Base-by-base conservation (phyloP, 1,284 basidiomycete species). In the Cryptococcus sp. region DNA sequence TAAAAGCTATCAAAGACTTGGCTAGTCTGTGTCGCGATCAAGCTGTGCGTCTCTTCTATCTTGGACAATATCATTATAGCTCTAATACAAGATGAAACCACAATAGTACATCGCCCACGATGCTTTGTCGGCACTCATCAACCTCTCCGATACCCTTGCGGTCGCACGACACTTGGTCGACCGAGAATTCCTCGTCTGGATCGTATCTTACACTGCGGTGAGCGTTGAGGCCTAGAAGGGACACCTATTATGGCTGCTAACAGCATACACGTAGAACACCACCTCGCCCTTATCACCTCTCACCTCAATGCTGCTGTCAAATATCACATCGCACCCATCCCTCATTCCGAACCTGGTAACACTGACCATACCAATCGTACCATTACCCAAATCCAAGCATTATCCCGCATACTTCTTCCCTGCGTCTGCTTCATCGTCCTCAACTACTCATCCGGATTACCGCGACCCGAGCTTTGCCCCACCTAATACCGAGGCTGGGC, bases 221-320 rank as follows among this genome's bases (percentile, higher is more conserved):
- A 63, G 89, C 82, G 2, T 13, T 13, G 2, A 4, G 13, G 13
- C 30, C 2, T 35, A 5, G 30, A 35, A 35, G 8, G 7, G 7
- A 35, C 10, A 35, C 8, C 10, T 23, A 3, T 41, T 30, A 16
- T 17, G 19, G 3, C 20, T 40, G 51, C 61, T 66, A 50, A 66
- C 50, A 25, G 27, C 41, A n/a, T 54, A 11, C 16, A n/a, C 11
- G 6, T 67, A 96, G 93, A 89, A 95, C 78, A 88, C 90, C 6
- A 85, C 89, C 62, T 88, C 94, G 4, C 86, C 91, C 54, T 86
- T 97, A 19, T 92, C 93, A 35, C 95, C 98, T 80, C 85, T 98
- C 11, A 93, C 93, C 1, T 87, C 91, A 35, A 99, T 99, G 96
- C 83, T 99, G 1, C 84, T 99, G 6, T 97, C 94, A 19, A 99